Percentiles rank a stretch among this genome's conserved stretches.
These are phyloP conservation scores for Ganoderma lingzhi DNA, from an alignment of 1,284 basidiomycete species.

Conservation along the genomic window DNA sequence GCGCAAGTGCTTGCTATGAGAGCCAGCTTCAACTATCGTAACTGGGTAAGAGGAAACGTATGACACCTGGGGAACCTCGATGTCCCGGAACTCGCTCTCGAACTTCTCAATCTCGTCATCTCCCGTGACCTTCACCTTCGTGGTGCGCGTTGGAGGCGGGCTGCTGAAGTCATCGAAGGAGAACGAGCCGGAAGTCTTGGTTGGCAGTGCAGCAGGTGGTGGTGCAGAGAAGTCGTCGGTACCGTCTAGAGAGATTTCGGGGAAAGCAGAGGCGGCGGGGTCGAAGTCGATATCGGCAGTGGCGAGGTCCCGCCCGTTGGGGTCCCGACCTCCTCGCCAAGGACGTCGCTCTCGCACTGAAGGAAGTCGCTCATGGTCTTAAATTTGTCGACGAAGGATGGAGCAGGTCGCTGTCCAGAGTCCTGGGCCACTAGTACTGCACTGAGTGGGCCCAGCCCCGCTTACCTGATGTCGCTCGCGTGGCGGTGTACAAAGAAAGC, in stretches of 20 bases:
- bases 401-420: too few species aligned
- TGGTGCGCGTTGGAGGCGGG: constrained; percentile 50
- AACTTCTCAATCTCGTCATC: constrained; percentile 92
- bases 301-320: constrained; percentile 39
- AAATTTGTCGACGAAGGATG: background rate
- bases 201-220: constrained; percentile 40
- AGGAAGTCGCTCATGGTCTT: constrained; percentile 43
- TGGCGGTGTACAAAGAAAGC: constrained; percentile 13
- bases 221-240: constrained; percentile 58
- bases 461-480: constrained; percentile 1
- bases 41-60: background rate
- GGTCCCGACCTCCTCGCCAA: constrained; percentile 45
- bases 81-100: constrained; percentile 90
- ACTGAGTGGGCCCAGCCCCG: too few species aligned
- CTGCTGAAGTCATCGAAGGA: constrained; percentile 72
- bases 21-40: background rate
- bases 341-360: constrained; percentile 45
- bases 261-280: constrained; percentile 83
- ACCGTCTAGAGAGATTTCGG: constrained; percentile 81
- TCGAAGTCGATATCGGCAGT: constrained; percentile 76
- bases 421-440: too few species aligned
- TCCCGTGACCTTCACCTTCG: constrained; percentile 82
- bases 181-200: constrained; percentile 51
- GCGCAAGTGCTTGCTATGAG: constrained; percentile 12
- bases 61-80: constrained; percentile 66